Base-by-base conservation (phyloP, 306 rosid genomes). In the Pyrus pyrifolia region DNA sequence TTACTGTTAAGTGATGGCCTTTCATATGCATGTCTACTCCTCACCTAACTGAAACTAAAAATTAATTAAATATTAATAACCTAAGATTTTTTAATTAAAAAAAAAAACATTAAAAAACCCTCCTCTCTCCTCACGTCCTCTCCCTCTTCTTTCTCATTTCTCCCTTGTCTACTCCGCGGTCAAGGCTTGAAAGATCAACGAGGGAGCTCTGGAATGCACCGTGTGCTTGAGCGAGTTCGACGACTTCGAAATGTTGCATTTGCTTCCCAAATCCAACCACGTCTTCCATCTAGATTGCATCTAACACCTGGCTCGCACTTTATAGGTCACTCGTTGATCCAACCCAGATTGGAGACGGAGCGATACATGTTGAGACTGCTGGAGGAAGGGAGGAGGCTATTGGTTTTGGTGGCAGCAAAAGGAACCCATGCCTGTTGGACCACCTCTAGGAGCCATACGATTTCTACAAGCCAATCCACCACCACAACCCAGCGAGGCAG, bases 231-330 rank as follows among this genome's bases (percentile, higher is more conserved):
- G 70, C 22, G 90, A 93, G 82, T 90, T 93, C 83, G 80, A 79
- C 6, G 84, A 81, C 68, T 23, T 18, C 29, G 97, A 93, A 6
- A 83, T 93, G 3, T 89, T 93, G 12, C 87, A 91, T 18, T 78
- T 90, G 74, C 65, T 92, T 15, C 96, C 97, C 2, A 85, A 82
- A 64, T 93, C 92, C 68, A 70, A 80, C 73, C 97, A 93, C 67
- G 88, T 90, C 6, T 93, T 90, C 69, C 96, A 93, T 42, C 84
- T 92, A 19, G 68, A 68, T 15, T 93, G 96, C 69, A 87, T 90
- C 80, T 3, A 87, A 93, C 40, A 82, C 90, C 6, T 90, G 97
- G 92, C n/a, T 93, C 91, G 9, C 84, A 92, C 68, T 90, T 93
- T 29, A 92, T 92, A 1, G 93, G 93, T 5, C 93, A 88, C 82